Base-by-base conservation (phyloP, 176 grass and related monocot species). In the Carex scoparia region DNA sequence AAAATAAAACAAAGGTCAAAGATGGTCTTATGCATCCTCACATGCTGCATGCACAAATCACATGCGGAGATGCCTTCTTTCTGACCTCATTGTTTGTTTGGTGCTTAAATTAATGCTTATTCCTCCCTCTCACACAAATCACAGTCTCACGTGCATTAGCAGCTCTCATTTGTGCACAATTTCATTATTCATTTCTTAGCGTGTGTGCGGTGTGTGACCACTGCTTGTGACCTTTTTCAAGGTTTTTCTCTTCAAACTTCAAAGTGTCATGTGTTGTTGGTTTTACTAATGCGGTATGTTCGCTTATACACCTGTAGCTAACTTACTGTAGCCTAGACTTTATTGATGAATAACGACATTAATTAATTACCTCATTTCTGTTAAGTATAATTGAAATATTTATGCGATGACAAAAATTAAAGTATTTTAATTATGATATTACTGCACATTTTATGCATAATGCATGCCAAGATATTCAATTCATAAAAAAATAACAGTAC, bases 11-110 rank as follows among this genome's bases (percentile, higher is more conserved):
- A 83, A 51, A 9, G 81, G 62, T 83, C 81, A 83, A 83, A 83
- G 81, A 55, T 82, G 60, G 58, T 83, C 61, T 74, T 11, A 61
- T 46, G 59, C 80, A 55, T 75, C 49, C 15, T 49, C 75, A 81
- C 59, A 81, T 79, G 75, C 74, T 54, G 16, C 54, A 60, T 62
- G 32, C 57, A 64, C 23, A 71, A 42, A 15, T 64, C 79, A 83
- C 80, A 83, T 83, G 81, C 23, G 2, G 60, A 68, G 81, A 83
- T 68, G 44, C 81, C 63, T 66, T 66, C 15, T 82, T 54, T 53
- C 81, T 49, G 32, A 83, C 42, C 38, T 83, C 44, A 18, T 51
- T 48, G 46, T 49, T 83, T 66, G 5, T 63, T 11, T 12, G 16
- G 10, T 27, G 59, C 37, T 83, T 69, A 10, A 2, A 35, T 35